Evolutionary conservation across 768 basidiomycete genomes (phyloP).

Genomic region (Macrolepiota albuminosa): DNA sequence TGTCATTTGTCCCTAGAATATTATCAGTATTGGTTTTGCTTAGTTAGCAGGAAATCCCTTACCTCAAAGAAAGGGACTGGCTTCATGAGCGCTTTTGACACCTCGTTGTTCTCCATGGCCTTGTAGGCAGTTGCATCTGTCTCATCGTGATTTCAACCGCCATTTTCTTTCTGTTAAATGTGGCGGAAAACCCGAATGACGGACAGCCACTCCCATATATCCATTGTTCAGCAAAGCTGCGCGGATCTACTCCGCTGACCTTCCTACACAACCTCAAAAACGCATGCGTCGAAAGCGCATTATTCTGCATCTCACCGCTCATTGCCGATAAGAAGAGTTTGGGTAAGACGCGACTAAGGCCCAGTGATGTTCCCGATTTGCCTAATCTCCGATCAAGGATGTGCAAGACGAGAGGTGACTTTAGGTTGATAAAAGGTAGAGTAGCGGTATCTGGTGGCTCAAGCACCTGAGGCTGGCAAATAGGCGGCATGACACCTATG

Average conservation of each 20-base stretch:
- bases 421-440: constrained; percentile 89
- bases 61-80: constrained; percentile 92
- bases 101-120: constrained; percentile 65
- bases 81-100: constrained; percentile 61
- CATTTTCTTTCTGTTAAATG: constrained; percentile 97
- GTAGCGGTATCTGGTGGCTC: constrained; percentile 80
- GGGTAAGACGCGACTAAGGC: constrained; percentile 90
- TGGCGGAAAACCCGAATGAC: constrained; percentile 81
- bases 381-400: constrained; percentile 92
- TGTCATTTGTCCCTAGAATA: constrained; percentile 86
- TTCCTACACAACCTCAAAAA: constrained; percentile 92
- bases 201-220: constrained; percentile 98
- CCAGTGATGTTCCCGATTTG: constrained; percentile 92
- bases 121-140: constrained; percentile 81
- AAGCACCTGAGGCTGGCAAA: constrained; percentile 83
- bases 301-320: constrained; percentile 83
- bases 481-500: constrained; percentile 83
- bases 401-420: constrained; percentile 93
- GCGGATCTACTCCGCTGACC: constrained; percentile 85
- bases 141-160: constrained; percentile 94
- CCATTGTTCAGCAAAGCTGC: constrained; percentile 98
- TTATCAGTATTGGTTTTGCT: not conserved
- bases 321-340: constrained; percentile 93
- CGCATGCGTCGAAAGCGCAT: constrained; percentile 81
- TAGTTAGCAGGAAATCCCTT: constrained; percentile 11